Base-by-base conservation (phyloP, 108 stramenopile species). In the Cyclostephanos tholiformis region DNA sequence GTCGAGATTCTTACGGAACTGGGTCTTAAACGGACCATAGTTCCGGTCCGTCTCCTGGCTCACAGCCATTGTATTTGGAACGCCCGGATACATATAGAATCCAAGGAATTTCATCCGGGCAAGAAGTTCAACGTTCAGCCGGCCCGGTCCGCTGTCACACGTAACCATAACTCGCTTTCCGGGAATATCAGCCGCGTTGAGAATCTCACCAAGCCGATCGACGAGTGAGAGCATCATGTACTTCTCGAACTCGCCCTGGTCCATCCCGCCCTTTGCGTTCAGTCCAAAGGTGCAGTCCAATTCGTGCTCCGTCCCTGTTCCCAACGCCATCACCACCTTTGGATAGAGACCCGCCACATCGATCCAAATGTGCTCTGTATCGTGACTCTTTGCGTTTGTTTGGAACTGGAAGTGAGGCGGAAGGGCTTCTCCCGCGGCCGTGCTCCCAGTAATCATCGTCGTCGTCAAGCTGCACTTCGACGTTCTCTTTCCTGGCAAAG, bases 1-100 rank as follows among this genome's bases (percentile, higher is more conserved):
- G 6, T 48, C 60, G 12, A 72, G 60, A 59, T 62, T 72, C 25
- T 32, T 51, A 3, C 20, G 48, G 46, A 72, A 72, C 57, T 29
- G 36, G 30, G 49, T 63, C 58, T 62, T 72, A 32, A 72, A 72
- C 27, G 61, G 71, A 66, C 73, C 65, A 46, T 62, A 71, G 61
- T 63, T 71, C 23, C 46, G 70, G 48, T 71, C 70, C n/a, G 61
- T 62, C 61, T 71, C 70, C 43, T 71, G 59, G n/a, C 30, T 27
- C 26, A 65, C 73, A 49, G 58, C 66, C 26, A 65, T 67, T 25
- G 73, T 74, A 39, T 74, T 67, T 6, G 65, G 50, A 23, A 74
- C 65, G 30, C 73, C 67, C 10, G 52, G 65, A 39, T 57, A 72
- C 35, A 68, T 13, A 60, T 49, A 23, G 20, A 68, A 61, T 26